These are phyloP conservation scores for Hyaloscypha hepaticicola DNA, from an alignment of 495 filamentous ascomycete genomes.

Conservation along the genomic window DNA sequence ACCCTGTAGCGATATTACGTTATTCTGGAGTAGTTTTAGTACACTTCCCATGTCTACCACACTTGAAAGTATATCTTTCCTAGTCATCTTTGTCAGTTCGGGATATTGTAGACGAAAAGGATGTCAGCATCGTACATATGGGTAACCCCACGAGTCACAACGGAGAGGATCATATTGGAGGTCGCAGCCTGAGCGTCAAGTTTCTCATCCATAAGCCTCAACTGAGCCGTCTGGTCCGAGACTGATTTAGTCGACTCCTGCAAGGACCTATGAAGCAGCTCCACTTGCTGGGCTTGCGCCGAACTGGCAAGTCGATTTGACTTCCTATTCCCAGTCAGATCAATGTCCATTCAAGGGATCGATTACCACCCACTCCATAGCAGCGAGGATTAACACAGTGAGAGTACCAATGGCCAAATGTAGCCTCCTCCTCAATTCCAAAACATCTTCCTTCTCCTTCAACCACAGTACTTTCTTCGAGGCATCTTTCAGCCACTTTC, in stretches of 20 bases:
- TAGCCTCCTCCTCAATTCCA: constrained; percentile 19
- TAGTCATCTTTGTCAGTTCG: neutral
- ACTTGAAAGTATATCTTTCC: neutral
- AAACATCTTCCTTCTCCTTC: constrained; percentile 19
- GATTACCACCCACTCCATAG: neutral
- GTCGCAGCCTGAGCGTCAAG: constrained; percentile 10
- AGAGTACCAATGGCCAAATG: constrained; percentile 1
- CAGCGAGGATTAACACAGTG: constrained; percentile 7
- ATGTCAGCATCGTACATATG: neutral
- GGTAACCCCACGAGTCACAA: neutral
- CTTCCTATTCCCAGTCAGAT: constrained; percentile 1
- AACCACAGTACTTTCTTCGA: constrained; percentile 9
- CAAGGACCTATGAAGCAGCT: neutral
- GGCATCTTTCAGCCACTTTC: constrained; percentile 13
- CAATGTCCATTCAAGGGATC: neutral
- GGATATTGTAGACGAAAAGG: neutral
- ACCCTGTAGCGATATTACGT: neutral
- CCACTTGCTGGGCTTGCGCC: neutral
- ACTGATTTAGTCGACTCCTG: neutral
- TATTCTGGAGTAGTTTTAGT: neutral
- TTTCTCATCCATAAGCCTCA: constrained; percentile 10
- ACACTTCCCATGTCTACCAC: neutral
- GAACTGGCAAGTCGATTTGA: constrained; percentile 9
- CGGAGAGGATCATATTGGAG: constrained; percentile 5
- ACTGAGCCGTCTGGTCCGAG: constrained; percentile 2